These are phyloP conservation scores for Quercus robur DNA, from an alignment of 306 rosid species.

Conservation along the genomic window DNA sequence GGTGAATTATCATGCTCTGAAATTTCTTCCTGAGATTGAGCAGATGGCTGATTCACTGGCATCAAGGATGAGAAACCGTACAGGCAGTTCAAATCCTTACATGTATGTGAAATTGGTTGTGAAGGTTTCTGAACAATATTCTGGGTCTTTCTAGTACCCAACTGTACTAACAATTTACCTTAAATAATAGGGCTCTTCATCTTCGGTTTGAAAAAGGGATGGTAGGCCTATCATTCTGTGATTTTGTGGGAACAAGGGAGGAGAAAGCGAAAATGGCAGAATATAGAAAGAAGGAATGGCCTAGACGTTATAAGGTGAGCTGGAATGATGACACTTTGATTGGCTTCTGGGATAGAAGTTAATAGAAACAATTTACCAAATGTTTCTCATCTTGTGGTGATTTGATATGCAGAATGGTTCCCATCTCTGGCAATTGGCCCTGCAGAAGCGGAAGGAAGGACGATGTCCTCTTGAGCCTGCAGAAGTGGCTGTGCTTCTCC, in stretches of 20 bases:
- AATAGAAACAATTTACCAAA: conserved; percentile 8
- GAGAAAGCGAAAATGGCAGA: conserved; percentile 95
- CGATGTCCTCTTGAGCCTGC: conserved; percentile 98
- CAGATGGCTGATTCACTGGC: conserved; percentile 88
- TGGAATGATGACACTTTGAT: conserved; percentile 14
- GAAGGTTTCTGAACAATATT: conserved; percentile 20
- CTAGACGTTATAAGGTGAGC: conserved; percentile 91
- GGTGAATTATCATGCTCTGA: conserved; percentile 97
- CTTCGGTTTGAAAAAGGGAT: conserved; percentile 98
- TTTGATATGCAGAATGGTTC: conserved; percentile 87
- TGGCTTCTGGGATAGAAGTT: conserved; percentile 7
- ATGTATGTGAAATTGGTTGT: conserved; percentile 54
- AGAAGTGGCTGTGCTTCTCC: conserved; percentile 97
- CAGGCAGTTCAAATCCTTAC: conserved; percentile 87
- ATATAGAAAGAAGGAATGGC: conserved; percentile 96
- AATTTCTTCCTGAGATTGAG: conserved; percentile 98
- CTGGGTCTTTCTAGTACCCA: conserved; percentile 7
- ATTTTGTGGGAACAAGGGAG: conserved; percentile 96
- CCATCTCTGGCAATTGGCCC: conserved; percentile 96
- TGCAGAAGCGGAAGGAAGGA: conserved; percentile 99
- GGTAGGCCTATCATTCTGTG: conserved; percentile 98
- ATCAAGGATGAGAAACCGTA: conserved; percentile 98
- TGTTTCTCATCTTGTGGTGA: conserved; percentile 18
- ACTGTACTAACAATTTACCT: conserved; percentile 32
- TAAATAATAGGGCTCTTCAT: conserved; percentile 90